Evolutionary conservation across 163 green algal genomes (phyloP), one percentile per base, ranked within the genome.

Genomic region (Scenedesmus sp.): DNA sequence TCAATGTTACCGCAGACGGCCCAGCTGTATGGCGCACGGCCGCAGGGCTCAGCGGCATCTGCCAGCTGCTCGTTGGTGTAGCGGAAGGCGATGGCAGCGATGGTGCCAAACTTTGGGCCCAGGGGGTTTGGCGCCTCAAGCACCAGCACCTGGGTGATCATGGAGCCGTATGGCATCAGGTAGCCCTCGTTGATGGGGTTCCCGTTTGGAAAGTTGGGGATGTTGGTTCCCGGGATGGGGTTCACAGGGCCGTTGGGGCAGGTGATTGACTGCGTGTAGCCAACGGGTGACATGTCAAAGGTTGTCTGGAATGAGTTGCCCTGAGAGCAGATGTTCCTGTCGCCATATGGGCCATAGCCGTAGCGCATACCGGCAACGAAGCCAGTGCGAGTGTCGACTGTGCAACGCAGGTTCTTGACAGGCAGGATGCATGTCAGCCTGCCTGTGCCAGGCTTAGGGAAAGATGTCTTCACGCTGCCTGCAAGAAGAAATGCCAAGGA

Each of bases 401-500:
- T 90, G 72, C 85, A 90, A 2, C n/a, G 15, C 6, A 90, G n/a
- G 18, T 53, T 43, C 70, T 85, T 90, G 70, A 90, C 42, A 30
- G 85, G 85, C 70, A 90, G 49, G 85, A 90, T 84, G 78, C 85
- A 90, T 26, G 85, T 84, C n/a, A n/a, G 85, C 51, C 65, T 68
- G 85, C 85, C 85, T 40, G 85, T 89, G 24, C 65, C 68, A 0
- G 20, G 15, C 65, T 89, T 89, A n/a, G 85, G 85, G 22, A 89
- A 20, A 46, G 61, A 89, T 5, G 73, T 35, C 78, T 84, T 35
- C 46, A 76, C 65, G 9, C 65, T 7, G 30, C 9, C 65, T 76
- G 65, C 65, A 18, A 37, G 30, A 76, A 10, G 16, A 33, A 9
- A n/a, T n/a, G n/a, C n/a, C n/a, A n/a, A n/a, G n/a, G n/a, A n/a